Conservation (phyloP, 345 rosid genomes). For the Arabidopsis suecica region DNA sequence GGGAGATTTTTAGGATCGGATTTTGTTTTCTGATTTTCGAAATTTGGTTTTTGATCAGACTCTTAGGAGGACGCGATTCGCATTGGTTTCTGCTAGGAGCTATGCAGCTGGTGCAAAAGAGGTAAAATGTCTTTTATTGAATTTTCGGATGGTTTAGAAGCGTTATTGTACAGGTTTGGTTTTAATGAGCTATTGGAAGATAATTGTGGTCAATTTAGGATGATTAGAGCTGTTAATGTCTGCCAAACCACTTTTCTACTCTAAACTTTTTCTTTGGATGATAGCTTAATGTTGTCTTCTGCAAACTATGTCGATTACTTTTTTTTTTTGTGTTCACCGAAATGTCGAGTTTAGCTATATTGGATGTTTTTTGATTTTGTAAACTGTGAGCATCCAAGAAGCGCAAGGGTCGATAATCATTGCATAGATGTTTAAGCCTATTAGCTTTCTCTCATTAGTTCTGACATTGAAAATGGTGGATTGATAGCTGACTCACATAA, state of each 20-base stretch:
- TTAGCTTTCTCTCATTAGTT: neutral
- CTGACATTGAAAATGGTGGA: neutral
- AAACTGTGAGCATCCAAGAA: neutral
- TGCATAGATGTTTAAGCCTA: slow-evolving; percentile 2
- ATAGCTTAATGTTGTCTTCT: slow-evolving; percentile 5
- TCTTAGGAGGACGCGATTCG: slow-evolving; percentile 59
- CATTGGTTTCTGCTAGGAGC: slow-evolving; percentile 53
- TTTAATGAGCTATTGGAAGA: slow-evolving; percentile 6
- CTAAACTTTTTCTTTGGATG: neutral
- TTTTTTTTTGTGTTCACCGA: neutral
- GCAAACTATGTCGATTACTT: neutral
- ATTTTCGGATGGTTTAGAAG: neutral
- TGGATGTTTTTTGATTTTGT: neutral
- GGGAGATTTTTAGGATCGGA: slow-evolving; percentile 3
- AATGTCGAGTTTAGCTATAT: slow-evolving; percentile 3
- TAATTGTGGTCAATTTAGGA: neutral
- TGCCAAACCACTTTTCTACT: neutral
- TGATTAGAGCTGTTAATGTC: neutral
- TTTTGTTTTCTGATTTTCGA: slow-evolving; percentile 15
- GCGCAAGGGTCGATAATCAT: neutral
- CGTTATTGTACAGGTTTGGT: neutral
- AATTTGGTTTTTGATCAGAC: slow-evolving; percentile 39
- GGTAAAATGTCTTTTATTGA: slow-evolving; percentile 45
- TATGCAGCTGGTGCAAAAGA: slow-evolving; percentile 73
- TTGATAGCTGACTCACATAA: neutral